These are phyloP conservation scores for Agaricus subrufescens DNA, from an alignment of 768 basidiomycete species.

Conservation along the genomic window DNA sequence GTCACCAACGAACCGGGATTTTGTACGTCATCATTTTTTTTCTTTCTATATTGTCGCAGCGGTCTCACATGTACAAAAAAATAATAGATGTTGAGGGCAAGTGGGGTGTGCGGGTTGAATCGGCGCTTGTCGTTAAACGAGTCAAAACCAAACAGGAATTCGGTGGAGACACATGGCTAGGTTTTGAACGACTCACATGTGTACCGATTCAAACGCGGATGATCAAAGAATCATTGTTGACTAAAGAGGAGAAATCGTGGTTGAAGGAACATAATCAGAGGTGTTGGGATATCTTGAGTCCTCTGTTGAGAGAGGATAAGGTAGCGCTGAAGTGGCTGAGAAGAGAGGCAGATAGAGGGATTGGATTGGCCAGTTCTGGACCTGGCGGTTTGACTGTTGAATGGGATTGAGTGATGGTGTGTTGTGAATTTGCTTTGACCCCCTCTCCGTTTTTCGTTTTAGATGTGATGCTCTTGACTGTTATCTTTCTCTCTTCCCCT, in stretches of 20 bases:
- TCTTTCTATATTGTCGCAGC: slow-evolving; percentile 5
- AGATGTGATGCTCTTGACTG: neutral
- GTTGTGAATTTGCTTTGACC: neutral
- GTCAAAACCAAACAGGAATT: slow-evolving; percentile 67
- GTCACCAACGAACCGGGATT: slow-evolving; percentile 94
- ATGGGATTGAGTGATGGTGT: slow-evolving; percentile 54
- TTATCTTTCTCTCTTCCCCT: neutral
- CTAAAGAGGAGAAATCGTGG: slow-evolving; percentile 85
- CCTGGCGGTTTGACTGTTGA: slow-evolving; percentile 75
- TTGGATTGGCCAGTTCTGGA: slow-evolving; percentile 58
- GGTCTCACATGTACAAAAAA: slow-evolving; percentile 10
- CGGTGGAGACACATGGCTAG: slow-evolving; percentile 77
- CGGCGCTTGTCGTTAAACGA: slow-evolving; percentile 69
- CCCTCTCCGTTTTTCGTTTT: neutral
- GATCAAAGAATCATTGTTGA: slow-evolving; percentile 80
- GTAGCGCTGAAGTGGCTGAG: slow-evolving; percentile 78
- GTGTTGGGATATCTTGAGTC: slow-evolving; percentile 61
- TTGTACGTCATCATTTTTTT: slow-evolving; percentile 46
- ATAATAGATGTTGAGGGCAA: slow-evolving; percentile 61
- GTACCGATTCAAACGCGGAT: slow-evolving; percentile 92
- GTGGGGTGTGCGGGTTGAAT: slow-evolving; percentile 93
- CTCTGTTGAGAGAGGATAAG: slow-evolving; percentile 70
- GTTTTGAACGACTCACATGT: slow-evolving; percentile 88
- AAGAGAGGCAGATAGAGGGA: slow-evolving; percentile 69
- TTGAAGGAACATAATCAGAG: slow-evolving; percentile 83